Evolutionary conservation across 257 asterid species (phyloP).

Genomic region (Salvia hispanica): DNA sequence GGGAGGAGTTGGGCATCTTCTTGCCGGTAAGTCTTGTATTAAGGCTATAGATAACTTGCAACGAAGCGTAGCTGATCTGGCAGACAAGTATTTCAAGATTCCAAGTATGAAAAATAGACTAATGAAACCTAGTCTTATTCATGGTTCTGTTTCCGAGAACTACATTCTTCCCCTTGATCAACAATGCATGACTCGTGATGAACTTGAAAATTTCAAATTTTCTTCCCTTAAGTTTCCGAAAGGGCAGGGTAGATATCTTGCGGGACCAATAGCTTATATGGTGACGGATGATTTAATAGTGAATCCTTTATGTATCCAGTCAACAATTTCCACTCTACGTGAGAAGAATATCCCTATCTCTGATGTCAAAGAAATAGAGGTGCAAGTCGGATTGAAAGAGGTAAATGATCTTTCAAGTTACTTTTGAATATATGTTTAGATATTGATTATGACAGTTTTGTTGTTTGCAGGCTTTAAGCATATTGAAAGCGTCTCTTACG

Average conservation of each 20-base stretch:
- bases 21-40: background rate
- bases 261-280: background rate
- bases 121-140: background rate
- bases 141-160: background rate
- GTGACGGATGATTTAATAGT: background rate
- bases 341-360: conserved; percentile 7
- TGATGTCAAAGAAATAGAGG: conserved; percentile 30
- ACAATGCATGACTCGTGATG: background rate
- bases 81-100: background rate
- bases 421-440: too few relatives aligned
- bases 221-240: background rate
- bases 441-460: background rate
- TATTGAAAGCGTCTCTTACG: conserved; percentile 28
- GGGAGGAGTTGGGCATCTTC: conserved; percentile 13
- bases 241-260: conserved; percentile 9
- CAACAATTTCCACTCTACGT: background rate
- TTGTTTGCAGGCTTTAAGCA: conserved; percentile 15
- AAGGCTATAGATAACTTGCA: conserved; percentile 15
- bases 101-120: background rate
- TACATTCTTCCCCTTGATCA: conserved; percentile 7
- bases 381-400: conserved; percentile 31
- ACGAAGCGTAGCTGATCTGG: background rate
- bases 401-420: background rate
- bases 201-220: too few relatives aligned
- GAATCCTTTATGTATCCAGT: background rate